Evolutionary conservation across 83 land plant genomes (phyloP), one percentile per base, ranked within the genome.

Genomic region (Larix sibirica): DNA sequence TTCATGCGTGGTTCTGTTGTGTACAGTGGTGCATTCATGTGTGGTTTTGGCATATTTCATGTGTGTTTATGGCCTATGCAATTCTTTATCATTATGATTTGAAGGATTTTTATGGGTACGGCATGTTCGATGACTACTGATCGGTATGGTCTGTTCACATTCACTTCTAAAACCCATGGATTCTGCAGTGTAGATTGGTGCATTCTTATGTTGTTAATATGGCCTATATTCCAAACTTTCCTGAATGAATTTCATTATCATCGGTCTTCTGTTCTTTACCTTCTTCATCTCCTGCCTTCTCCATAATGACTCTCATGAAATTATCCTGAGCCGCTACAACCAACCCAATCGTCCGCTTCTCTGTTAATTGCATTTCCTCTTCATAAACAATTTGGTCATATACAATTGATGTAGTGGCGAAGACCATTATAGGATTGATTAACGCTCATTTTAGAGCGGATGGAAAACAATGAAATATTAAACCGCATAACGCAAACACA

Each of bases 271-370:
- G 6, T 44, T 44, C 1, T 33, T 33, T 44, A 44, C 9, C 7
- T 6, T 16, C 84, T 6, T 7, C 63, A 13, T 74, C 68, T 47
- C 63, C 87, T 58, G 73, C 24, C 63, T 79, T 50, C 24, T 86
- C 84, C 23, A 95, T 94, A 50, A 95, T 80, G 71, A 95, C 96
- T 58, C 92, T 91, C 94, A 93, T 90, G 88, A 93, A 93, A 76
- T 95, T 95, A 42, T 94, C 97, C 67, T 93, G 97, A 2, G 97
- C 86, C 36, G 96, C 82, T 77, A 90, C 89, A 44, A 88, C 87
- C 63, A 84, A 47, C 18, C 90, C 91, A 71, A 87, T 67, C n/a
- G 90, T 87, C 63, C 84, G 90, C 69, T 44, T 50, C 60, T 83
- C 74, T 21, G 50, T 16, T 44, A 87, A 82, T 26, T 26, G 47